Evolutionary conservation across 2,329 filamentous ascomycete genomes (phyloP), one percentile per base, ranked within the genome.

Genomic region (Colletotrichum neosansevieriae): DNA sequence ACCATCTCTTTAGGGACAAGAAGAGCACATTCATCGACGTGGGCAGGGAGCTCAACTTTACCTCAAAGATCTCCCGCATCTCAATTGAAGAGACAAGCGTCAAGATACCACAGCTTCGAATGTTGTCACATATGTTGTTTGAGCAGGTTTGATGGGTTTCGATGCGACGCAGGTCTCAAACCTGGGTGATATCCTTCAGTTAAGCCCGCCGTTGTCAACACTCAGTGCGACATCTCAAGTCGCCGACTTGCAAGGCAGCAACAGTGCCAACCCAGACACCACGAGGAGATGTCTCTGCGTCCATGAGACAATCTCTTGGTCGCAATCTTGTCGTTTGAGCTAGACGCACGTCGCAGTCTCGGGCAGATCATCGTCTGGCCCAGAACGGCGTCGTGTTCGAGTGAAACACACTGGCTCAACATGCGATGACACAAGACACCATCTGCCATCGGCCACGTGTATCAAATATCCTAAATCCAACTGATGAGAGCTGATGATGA

Each of bases 341-440:
- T 24, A 17, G 34, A 56, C 0, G 13, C 17, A 56, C 6, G 51
- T 38, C 34, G 51, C 51, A 21, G 34, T 53, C 15, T 40, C 6
- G 51, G 51, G 51, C n/a, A 32, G 51, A 38, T 56, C 34, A 36
- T 40, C 34, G 34, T 56, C 34, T 21, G 51, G 36, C 21, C 34
- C 38, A 56, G 51, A 56, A 15, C 19, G n/a, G 34, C 51, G 34
- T 40, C 12, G 51, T 29, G 51, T 21, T 54, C 32, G 51, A 24
- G 2, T 19, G 49, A 36, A n/a, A 51, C 49, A 50, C 7, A 0
- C 47, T 50, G 15, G 47, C 32, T 36, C 3, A 17, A 51, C 9
- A 36, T 51, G 49, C 29, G 49, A 19, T 51, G 49, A 51, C 36
- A 34, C 49, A 17, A 0, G 49, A 36, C 49, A 51, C 24, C 29